Evolutionary conservation across 2,329 filamentous ascomycete species (phyloP), one percentile per base, ranked within the genome.

Genomic region (Botrytis medusae): DNA sequence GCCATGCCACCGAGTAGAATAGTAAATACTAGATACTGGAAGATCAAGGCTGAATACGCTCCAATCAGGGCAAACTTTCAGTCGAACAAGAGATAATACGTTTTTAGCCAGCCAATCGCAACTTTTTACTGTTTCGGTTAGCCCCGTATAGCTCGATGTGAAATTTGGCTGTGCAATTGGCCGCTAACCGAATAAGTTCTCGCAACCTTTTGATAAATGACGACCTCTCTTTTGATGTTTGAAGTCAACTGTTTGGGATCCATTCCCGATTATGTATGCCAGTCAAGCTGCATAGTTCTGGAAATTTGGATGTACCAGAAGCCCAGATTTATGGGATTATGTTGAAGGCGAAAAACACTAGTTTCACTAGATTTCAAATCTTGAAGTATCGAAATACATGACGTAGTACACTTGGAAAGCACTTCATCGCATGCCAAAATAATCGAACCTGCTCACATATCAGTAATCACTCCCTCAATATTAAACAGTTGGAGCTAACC

Each of bases 41-140:
- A 6, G 32, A 4, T 10, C 16, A 14, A 18, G 63, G 32, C 42
- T 42, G 61, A 44, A 63, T 20, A 18, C 14, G 34, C 60, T 40
- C 16, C 1, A 62, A 29, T n/a, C 40, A n/a, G 22, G 7, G 42
- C 37, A n/a, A 62, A 25, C 14, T 2, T n/a, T 25, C 20, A 18
- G 25, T 62, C 20, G 25, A 42, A 25, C 34, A 62, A n/a, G 60
- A 42, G 44, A 4, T 29, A 51, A n/a, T 16, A 29, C 46, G 32
- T 29, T 4, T 46, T 70, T 62, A 70, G 34, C 68, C 68, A 62
- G 29, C 68, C 68, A 70, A 61, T 70, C 42, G 68, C 68, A 70
- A 40, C 42, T 32, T 8, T 60, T 22, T 29, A 14, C 42, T 20
- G 9, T 40, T 61, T 44, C 29, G 12, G 54, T 48, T 61, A 70